Evolutionary conservation across 495 filamentous ascomycete species (phyloP).

Genomic region (Pseudomonodictys pantanalensis): DNA sequence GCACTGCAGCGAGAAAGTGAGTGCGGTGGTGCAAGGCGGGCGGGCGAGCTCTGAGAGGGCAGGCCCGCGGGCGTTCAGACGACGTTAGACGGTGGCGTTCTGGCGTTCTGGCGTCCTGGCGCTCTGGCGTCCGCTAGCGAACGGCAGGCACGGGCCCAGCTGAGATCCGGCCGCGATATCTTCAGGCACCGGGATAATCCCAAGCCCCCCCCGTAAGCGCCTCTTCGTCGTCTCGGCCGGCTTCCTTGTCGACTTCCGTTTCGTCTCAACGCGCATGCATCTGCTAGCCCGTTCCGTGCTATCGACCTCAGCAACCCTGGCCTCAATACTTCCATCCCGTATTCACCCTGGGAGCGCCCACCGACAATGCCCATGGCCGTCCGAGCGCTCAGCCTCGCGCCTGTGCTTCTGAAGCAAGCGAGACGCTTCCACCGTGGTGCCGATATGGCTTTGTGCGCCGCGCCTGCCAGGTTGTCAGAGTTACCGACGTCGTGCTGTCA

Average conservation of each 20-base stretch:
- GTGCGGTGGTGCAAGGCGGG: too few species aligned
- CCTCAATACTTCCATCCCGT: neutral
- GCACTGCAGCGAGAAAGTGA: too few species aligned
- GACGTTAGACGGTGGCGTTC: neutral
- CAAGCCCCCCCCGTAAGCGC: neutral
- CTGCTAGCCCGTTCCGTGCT: neutral
- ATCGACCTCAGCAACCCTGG: too few species aligned
- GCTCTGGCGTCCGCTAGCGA: too few species aligned
- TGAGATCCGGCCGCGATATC: too few species aligned
- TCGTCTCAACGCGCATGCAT: constrained; percentile 9
- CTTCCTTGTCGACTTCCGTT: constrained; percentile 5
- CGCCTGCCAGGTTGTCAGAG: neutral
- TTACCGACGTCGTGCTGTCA: neutral
- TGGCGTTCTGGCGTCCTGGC: too few species aligned
- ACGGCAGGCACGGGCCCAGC: too few species aligned
- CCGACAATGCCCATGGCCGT: too few species aligned
- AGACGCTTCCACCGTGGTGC: neutral
- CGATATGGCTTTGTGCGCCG: neutral
- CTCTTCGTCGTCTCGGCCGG: neutral
- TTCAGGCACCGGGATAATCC: constrained; percentile 5
- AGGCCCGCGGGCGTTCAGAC: too few species aligned
- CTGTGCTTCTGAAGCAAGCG: neutral
- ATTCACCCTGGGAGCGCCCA: too few species aligned
- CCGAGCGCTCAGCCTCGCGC: too few species aligned
- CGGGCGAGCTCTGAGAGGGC: too few species aligned